phyloP scores from a whole-genome alignment of 2,329 filamentous ascomycete species.

The Colletotrichum camelliae region DNA sequence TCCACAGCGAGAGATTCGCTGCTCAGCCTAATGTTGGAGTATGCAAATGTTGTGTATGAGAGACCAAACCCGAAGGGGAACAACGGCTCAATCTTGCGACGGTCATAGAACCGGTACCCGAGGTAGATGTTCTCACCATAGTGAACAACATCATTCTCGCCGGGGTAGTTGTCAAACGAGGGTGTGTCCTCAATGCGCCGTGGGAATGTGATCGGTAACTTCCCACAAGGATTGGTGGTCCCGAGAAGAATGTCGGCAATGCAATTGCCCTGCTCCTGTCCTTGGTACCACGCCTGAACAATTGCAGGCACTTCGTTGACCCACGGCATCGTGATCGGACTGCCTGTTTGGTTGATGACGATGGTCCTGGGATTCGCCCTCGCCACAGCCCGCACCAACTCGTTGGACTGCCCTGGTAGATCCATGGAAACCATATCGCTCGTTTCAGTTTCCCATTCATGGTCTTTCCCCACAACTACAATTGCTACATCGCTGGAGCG shows the following conservation, averaged over 20 bases:
- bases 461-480: not conserved
- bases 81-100: not conserved
- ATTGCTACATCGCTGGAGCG: not conserved
- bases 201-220: not conserved
- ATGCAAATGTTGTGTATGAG: not conserved
- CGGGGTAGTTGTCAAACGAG: not conserved
- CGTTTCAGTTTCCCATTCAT: not conserved
- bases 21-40: not conserved
- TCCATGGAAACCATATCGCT: not conserved
- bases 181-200: not conserved
- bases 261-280: not conserved
- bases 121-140: not conserved
- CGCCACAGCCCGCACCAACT: not conserved
- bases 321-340: not conserved
- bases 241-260: not conserved
- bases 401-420: not conserved
- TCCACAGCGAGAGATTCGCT: not conserved
- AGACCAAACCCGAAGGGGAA: not conserved
- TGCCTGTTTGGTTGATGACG: slow-evolving; percentile 13
- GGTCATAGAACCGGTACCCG: not conserved
- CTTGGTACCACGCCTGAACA: not conserved
- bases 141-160: not conserved
- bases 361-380: not conserved
- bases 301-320: not conserved
- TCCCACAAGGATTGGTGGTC: not conserved